Conservation (phyloP, 179 eudicot species). For the Actinidia chinensis region DNA sequence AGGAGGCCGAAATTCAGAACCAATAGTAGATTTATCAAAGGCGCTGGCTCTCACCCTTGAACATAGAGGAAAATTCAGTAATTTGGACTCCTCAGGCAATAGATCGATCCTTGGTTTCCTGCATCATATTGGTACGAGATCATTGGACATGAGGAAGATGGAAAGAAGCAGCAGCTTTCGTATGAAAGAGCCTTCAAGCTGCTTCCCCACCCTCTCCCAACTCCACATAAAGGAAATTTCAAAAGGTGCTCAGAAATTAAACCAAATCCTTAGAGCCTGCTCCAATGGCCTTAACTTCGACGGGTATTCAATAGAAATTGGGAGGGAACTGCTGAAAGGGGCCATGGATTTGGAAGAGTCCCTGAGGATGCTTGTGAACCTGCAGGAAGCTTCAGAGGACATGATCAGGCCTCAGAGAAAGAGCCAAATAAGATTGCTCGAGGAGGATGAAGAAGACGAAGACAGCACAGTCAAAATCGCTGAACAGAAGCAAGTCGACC, state of each 20-base stretch:
- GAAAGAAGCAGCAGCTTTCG: constrained; percentile 20
- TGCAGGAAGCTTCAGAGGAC: constrained; percentile 74
- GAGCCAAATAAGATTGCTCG: constrained; percentile 53
- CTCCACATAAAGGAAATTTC: constrained; percentile 76
- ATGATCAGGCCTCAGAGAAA: constrained; percentile 40
- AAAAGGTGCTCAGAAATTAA: constrained; percentile 76
- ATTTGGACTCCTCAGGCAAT: constrained; percentile 40
- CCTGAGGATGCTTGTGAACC: constrained; percentile 68
- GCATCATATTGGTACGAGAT: constrained; percentile 51
- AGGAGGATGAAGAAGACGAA: constrained; percentile 62
- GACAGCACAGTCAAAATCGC: constrained; percentile 28
- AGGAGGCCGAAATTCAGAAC: constrained; percentile 38
- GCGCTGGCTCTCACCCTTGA: constrained; percentile 67
- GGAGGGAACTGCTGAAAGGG: constrained; percentile 75
- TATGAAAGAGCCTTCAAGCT: constrained; percentile 36
- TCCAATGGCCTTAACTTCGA: constrained; percentile 49
- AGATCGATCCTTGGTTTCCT: constrained; percentile 53
- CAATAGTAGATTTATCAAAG: constrained; percentile 56
- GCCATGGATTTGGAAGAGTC: constrained; percentile 83
- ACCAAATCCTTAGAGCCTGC: constrained; percentile 64
- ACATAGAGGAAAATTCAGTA: constrained; percentile 46
- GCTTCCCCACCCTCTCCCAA: constrained; percentile 48
- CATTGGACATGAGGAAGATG: constrained; percentile 36
- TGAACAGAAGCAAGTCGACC: constrained; percentile 48
- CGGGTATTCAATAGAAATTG: constrained; percentile 58